phyloP scores from a whole-genome alignment of 768 basidiomycete species.

The Albatrellus ellisii region DNA sequence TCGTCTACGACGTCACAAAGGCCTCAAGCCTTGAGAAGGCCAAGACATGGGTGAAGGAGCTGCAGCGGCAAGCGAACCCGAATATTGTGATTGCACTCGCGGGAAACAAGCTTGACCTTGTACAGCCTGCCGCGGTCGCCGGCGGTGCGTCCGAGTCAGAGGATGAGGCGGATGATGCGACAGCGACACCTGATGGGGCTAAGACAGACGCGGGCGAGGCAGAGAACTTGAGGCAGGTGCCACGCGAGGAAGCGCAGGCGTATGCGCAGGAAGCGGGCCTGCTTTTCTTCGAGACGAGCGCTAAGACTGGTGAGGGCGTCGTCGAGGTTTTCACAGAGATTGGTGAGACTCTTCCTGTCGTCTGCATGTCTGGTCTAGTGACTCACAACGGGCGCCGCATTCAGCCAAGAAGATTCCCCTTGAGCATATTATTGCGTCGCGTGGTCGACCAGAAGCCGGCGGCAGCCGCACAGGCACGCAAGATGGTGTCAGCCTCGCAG shows the following conservation, averaged over 20 bases:
- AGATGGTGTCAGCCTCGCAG: constrained; percentile 57
- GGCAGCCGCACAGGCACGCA: constrained; percentile 38
- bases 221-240: constrained; percentile 79
- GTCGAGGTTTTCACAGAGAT: constrained; percentile 98
- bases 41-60: constrained; percentile 99
- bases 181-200: constrained; percentile 66
- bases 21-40: constrained; percentile 94
- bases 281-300: constrained; percentile 95
- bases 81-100: constrained; percentile 98
- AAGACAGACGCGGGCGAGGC: constrained; percentile 38
- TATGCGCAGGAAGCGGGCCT: constrained; percentile 93
- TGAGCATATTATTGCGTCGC: constrained; percentile 84
- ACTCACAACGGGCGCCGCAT: background rate
- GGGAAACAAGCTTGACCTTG: constrained; percentile 94
- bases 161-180: constrained; percentile 89
- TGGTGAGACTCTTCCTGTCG: constrained; percentile 35
- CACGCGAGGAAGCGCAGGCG: constrained; percentile 88
- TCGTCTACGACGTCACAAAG: constrained; percentile 97
- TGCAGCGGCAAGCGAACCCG: constrained; percentile 96
- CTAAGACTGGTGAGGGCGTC: constrained; percentile 92
- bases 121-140: constrained; percentile 48
- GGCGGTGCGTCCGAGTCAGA: constrained; percentile 54
- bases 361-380: background rate
- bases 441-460: constrained; percentile 46
- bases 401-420: constrained; percentile 80